Evolutionary conservation across 495 filamentous ascomycete species (phyloP), one percentile per base, ranked within the genome.

Genomic region (Friedmanniomyces endolithicus): DNA sequence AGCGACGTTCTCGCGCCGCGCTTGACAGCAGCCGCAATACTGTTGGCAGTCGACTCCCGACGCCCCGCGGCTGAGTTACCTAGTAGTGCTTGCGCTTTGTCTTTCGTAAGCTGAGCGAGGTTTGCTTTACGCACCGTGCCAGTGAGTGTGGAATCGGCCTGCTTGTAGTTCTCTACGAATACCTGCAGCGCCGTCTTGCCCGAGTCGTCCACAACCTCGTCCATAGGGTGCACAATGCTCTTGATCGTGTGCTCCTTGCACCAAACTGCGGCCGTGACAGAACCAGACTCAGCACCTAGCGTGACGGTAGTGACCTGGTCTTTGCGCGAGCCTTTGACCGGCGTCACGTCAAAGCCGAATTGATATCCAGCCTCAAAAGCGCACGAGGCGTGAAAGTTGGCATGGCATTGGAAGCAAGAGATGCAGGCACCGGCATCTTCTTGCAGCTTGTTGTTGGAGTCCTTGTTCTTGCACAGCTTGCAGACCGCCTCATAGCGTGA

Each of bases 51-150:
- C 25, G 58, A 64, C 48, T 62, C 58, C 6, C 59, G 44, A 12
- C 58, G 48, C 1, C 24, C 34, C 29, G n/a, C 53, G 24, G 41
- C 55, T 11, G 50, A 2, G 20, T 16, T 8, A 11, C 20, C n/a
- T 44, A 29, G 12, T 22, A 48, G 14, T 12, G 27, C 45, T 22
- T 55, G 62, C 31, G 50, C 64, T 49, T 69, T 68, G 37, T 73
- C 69, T 31, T 63, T 59, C 6, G 74, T 73, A 34, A 76, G 72
- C 47, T 82, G 75, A 37, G 83, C 71, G 22, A 83, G 75, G 29
- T 78, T 81, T 20, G 94, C 90, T 65, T 95, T 96, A 20, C 92
- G 83, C 40, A 89, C 84, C 17, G 92, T 95, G 20, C 90, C 90
- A 8, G 89, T 95, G 51, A 95, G 69, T 17, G 85, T 78, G 20